Percentiles rank a stretch among this genome's conserved stretches.
phyloP scores from a whole-genome alignment of 495 filamentous ascomycete species.

The Penicillium cataractarum region DNA sequence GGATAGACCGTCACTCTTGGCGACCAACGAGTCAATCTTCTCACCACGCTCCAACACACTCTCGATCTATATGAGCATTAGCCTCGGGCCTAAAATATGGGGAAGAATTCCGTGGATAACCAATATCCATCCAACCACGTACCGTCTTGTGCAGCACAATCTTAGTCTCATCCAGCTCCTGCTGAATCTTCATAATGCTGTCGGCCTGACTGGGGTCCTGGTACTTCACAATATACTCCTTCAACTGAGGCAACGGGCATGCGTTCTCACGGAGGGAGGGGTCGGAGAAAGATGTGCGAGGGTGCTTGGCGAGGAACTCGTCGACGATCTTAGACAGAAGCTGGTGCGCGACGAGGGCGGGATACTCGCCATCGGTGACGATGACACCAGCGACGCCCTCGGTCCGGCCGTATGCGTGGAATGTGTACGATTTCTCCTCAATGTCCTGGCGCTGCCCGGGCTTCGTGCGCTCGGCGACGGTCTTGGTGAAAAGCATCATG shows the following conservation, averaged over 20 bases:
- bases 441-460: slow-evolving; percentile 91
- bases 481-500: slow-evolving; percentile 58
- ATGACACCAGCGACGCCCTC: slow-evolving; percentile 89
- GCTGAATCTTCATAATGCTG: slow-evolving; percentile 92
- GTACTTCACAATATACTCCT: slow-evolving; percentile 82
- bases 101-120: too few relatives aligned
- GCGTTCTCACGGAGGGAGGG: slow-evolving; percentile 42
- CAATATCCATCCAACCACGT: slow-evolving; percentile 3
- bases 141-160: slow-evolving; percentile 93
- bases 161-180: slow-evolving; percentile 97
- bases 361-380: slow-evolving; percentile 90
- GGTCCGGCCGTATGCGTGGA: slow-evolving; percentile 87
- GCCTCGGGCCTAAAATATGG: too few relatives aligned
- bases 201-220: slow-evolving; percentile 88
- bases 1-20: slow-evolving; percentile 85
- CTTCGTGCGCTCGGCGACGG: slow-evolving; percentile 76
- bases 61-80: slow-evolving; percentile 57
- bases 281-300: slow-evolving; percentile 64
- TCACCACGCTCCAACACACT: slow-evolving; percentile 80
- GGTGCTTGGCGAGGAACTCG: slow-evolving; percentile 85
- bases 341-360: slow-evolving; percentile 87
- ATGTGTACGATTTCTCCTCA: slow-evolving; percentile 74
- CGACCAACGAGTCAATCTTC: slow-evolving; percentile 88
- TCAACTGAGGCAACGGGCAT: slow-evolving; percentile 67
- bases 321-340: slow-evolving; percentile 90